These are phyloP conservation scores for Manihot esculenta DNA, from an alignment of 441 rosid genomes.

Conservation along the genomic window DNA sequence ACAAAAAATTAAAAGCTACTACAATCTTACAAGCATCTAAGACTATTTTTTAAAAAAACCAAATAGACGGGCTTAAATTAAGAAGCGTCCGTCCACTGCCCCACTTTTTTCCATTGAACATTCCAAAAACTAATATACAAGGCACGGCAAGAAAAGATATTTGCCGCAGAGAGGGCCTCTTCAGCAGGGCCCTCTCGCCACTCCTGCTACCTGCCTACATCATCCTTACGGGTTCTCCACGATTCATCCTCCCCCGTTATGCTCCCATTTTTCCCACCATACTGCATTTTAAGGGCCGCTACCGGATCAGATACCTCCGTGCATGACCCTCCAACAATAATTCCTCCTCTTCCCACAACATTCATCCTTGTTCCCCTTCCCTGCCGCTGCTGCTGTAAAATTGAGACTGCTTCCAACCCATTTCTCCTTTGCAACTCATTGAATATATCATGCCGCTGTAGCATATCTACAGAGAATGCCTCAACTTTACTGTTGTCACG, in stretches of 20 bases:
- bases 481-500: conserved; percentile 38
- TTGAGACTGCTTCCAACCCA: conserved; percentile 46
- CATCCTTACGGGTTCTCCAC: conserved; percentile 61
- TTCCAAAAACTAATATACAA: conserved; percentile 64
- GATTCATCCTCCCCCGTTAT: conserved; percentile 51
- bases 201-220: conserved; percentile 55
- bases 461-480: conserved; percentile 43
- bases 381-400: conserved; percentile 58
- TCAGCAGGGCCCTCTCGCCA: conserved; percentile 27
- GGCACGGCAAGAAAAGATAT: conserved; percentile 31
- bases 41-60: not conserved
- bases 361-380: conserved; percentile 45
- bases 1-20: conserved; percentile 57
- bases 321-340: conserved; percentile 42
- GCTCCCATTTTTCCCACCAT: conserved; percentile 43
- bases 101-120: conserved; percentile 34
- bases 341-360: conserved; percentile 49
- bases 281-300: conserved; percentile 58
- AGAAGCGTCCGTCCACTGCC: conserved; percentile 32
- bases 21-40: conserved; percentile 45
- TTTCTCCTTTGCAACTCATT: conserved; percentile 41
- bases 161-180: conserved; percentile 29
- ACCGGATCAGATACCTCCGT: conserved; percentile 56
- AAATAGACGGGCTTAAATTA: conserved; percentile 28
- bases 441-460: conserved; percentile 45